phyloP scores from a whole-genome alignment of 2,329 filamentous ascomycete genomes.

The Macrophomina pseudophaseolina region DNA sequence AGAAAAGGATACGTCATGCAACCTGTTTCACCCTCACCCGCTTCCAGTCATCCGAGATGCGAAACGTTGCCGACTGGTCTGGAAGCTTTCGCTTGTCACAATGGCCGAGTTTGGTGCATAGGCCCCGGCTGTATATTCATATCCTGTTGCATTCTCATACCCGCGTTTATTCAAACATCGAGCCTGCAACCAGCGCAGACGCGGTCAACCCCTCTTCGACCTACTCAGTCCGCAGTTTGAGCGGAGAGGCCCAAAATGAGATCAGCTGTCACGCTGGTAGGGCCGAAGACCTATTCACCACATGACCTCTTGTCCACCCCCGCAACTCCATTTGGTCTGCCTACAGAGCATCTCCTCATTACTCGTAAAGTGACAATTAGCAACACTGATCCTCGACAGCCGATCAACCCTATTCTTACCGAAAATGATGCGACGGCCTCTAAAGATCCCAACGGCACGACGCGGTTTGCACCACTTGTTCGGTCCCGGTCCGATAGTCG shows the following conservation, averaged over 20 bases:
- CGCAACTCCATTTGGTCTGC: background rate
- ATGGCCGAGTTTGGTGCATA: background rate
- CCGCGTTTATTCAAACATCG: background rate
- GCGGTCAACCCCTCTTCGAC: background rate
- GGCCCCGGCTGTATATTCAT: background rate
- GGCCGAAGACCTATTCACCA: background rate
- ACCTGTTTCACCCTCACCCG: background rate
- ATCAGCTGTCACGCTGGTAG: background rate
- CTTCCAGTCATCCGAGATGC: background rate
- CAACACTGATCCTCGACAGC: background rate
- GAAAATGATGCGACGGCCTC: background rate
- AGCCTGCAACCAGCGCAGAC: background rate
- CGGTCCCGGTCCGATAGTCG: background rate
- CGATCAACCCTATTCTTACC: background rate
- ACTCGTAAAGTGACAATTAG: background rate
- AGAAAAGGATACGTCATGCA: conserved; percentile 2
- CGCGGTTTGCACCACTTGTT: background rate
- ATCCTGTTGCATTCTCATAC: background rate
- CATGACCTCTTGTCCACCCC: background rate
- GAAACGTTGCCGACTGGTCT: background rate
- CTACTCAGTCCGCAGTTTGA: background rate
- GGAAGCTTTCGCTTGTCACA: background rate
- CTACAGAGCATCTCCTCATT: background rate
- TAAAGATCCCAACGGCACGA: background rate
- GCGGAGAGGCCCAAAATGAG: background rate